Percentiles rank a stretch among this genome's conserved stretches.
Conservation (phyloP, 2,329 filamentous ascomycete species). For the Ascochyta lentis region DNA sequence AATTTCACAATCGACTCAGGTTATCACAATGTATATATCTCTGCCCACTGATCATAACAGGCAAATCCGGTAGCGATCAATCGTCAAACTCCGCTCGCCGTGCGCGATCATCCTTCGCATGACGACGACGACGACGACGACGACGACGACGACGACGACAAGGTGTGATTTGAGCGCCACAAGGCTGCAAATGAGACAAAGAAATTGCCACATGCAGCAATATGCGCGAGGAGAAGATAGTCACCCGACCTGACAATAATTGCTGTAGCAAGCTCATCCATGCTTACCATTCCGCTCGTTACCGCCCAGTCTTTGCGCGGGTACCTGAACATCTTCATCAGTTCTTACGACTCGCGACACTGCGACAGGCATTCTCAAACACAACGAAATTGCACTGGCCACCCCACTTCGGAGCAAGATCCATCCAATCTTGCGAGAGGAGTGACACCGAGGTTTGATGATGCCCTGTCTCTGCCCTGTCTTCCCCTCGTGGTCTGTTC, state of each 20-base stretch:
- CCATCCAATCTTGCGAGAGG: conserved; percentile 5
- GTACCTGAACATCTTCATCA: conserved; percentile 17
- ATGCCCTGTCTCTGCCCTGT: conserved; percentile 1
- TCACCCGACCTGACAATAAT: conserved; percentile 7
- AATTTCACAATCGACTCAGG: background rate
- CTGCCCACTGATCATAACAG: background rate
- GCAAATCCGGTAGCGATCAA: background rate
- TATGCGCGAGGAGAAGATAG: conserved; percentile 13
- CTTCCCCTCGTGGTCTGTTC: conserved; percentile 12
- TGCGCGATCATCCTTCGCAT: background rate
- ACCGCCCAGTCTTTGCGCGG: conserved; percentile 14
- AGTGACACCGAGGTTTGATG: conserved; percentile 4
- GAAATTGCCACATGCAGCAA: conserved; percentile 11
- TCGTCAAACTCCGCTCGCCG: conserved; percentile 1
- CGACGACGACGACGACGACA: background rate
- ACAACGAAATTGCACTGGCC: background rate
- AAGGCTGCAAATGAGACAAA: background rate
- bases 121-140: background rate
- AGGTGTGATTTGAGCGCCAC: background rate
- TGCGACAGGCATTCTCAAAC: conserved; percentile 9
- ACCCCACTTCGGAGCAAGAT: background rate
- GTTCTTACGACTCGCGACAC: conserved; percentile 6
- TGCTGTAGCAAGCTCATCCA: conserved; percentile 13
- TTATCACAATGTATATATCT: background rate
- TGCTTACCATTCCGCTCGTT: conserved; percentile 11